Percentiles rank a stretch among this genome's conserved stretches.
Evolutionary conservation across 2,329 filamentous ascomycete species (phyloP).

Genomic region (Macrophomina pseudophaseolina): DNA sequence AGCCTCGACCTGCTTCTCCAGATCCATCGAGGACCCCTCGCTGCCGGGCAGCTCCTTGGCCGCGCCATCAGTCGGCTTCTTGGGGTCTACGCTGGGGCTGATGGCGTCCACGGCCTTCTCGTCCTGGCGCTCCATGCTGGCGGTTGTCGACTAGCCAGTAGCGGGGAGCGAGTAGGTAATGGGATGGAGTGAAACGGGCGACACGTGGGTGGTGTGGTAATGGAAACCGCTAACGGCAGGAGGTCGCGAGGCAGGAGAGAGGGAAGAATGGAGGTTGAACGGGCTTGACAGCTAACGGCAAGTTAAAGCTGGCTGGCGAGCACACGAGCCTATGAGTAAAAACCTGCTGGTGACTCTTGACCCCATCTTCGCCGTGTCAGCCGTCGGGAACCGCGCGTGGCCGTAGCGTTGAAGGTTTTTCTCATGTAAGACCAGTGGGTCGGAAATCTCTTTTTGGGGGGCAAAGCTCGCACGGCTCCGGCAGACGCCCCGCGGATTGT

Average conservation of each 20-base stretch:
- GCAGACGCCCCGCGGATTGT: conserved; percentile 7
- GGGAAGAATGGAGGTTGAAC: neutral
- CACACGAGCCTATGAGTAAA: conserved; percentile 22
- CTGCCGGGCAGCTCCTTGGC: conserved; percentile 21
- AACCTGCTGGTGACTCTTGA: conserved; percentile 11
- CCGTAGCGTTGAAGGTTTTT: conserved; percentile 22
- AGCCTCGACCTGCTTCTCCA: conserved; percentile 42
- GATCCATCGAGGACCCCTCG: conserved; percentile 31
- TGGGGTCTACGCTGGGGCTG: neutral
- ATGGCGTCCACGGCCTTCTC: conserved; percentile 25
- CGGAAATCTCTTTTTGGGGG: conserved; percentile 13
- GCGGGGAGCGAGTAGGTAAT: conserved; percentile 1
- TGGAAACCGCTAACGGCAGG: conserved; percentile 25
- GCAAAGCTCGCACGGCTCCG: conserved; percentile 19
- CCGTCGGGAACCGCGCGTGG: conserved; percentile 4
- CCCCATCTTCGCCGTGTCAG: conserved; percentile 19
- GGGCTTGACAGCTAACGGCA: conserved; percentile 23
- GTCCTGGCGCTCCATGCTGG: conserved; percentile 21
- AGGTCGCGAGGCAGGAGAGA: conserved; percentile 16
- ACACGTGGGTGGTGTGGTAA: conserved; percentile 23
- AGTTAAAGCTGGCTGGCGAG: conserved; percentile 21
- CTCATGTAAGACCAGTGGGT: conserved; percentile 27
- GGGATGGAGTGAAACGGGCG: neutral
- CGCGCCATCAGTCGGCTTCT: conserved; percentile 7
- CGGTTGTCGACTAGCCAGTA: conserved; percentile 7